phyloP scores from a whole-genome alignment of 2,329 filamentous ascomycete genomes.

The Hymenoscyphus repandus region DNA sequence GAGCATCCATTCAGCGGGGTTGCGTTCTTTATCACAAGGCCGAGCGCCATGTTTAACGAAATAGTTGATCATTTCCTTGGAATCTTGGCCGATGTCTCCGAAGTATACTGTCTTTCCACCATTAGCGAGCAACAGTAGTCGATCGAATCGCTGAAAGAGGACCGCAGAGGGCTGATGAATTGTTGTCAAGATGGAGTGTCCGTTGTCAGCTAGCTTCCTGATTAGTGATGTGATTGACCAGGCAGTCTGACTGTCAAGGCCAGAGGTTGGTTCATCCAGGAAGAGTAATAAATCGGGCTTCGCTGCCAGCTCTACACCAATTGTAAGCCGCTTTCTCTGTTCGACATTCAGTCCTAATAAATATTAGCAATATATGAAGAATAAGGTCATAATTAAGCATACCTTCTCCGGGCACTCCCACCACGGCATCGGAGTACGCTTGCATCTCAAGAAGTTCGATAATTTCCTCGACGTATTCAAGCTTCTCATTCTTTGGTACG shows the following conservation, averaged over 20 bases:
- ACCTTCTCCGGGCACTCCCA: conserved; percentile 82
- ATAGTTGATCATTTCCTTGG: conserved; percentile 42
- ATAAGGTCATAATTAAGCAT: conserved; percentile 32
- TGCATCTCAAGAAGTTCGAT: conserved; percentile 70
- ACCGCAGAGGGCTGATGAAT: conserved; percentile 92
- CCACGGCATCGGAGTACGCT: conserved; percentile 85
- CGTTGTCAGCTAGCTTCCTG: conserved; percentile 77
- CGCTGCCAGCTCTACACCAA: conserved; percentile 86
- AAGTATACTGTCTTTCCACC: conserved; percentile 55
- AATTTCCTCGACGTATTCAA: conserved; percentile 80
- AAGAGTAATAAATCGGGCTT: conserved; percentile 85
- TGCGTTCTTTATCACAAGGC: conserved; percentile 59
- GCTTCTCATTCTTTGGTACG: conserved; percentile 66
- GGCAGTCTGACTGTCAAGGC: conserved; percentile 36
- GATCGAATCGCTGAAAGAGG: conserved; percentile 84
- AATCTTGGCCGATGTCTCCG: conserved; percentile 51
- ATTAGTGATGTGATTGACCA: conserved; percentile 74
- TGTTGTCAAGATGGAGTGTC: conserved; percentile 86
- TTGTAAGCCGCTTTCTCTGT: conserved; percentile 72
- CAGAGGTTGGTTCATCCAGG: conserved; percentile 53
- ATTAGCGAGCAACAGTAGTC: conserved; percentile 68
- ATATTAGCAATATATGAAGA: background rate
- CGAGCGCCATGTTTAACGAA: conserved; percentile 66
- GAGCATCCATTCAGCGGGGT: conserved; percentile 80
- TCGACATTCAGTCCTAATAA: conserved; percentile 47